phyloP scores from a whole-genome alignment of 2,329 filamentous ascomycete genomes.

The Exophiala dermatitidis region DNA sequence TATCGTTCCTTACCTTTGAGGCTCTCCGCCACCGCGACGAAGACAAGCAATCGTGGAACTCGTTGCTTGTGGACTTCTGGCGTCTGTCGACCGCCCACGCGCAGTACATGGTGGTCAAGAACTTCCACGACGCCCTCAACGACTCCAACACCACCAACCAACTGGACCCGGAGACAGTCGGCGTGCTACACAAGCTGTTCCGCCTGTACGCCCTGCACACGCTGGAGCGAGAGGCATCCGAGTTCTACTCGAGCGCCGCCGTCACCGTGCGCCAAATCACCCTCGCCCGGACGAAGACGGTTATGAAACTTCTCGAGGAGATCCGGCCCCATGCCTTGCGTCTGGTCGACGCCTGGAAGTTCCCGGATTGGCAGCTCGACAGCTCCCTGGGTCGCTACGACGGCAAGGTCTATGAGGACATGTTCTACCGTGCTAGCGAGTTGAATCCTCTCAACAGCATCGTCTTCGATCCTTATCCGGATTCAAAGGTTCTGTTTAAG shows the following conservation, averaged over 20 bases:
- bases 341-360: conserved; percentile 67
- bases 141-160: conserved; percentile 45
- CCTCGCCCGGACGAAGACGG: conserved; percentile 58
- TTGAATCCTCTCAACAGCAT: conserved; percentile 66
- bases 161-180: conserved; percentile 52
- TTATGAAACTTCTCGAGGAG: conserved; percentile 63
- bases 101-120: conserved; percentile 71
- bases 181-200: conserved; percentile 59
- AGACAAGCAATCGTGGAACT: conserved; percentile 72
- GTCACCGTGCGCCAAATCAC: conserved; percentile 66
- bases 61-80: conserved; percentile 70
- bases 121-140: conserved; percentile 65
- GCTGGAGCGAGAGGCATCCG: conserved; percentile 60
- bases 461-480: conserved; percentile 65
- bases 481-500: conserved; percentile 55
- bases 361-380: conserved; percentile 72
- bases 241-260: conserved; percentile 65
- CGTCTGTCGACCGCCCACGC: conserved; percentile 67
- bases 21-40: conserved; percentile 66
- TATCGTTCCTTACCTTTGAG: conserved; percentile 67
- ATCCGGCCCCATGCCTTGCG: conserved; percentile 66
- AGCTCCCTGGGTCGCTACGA: conserved; percentile 62
- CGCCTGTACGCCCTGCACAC: conserved; percentile 59
- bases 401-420: conserved; percentile 69
- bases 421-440: conserved; percentile 65